Conservation (phyloP, 441 rosid genomes). For the Flueggea neowawraea region DNA sequence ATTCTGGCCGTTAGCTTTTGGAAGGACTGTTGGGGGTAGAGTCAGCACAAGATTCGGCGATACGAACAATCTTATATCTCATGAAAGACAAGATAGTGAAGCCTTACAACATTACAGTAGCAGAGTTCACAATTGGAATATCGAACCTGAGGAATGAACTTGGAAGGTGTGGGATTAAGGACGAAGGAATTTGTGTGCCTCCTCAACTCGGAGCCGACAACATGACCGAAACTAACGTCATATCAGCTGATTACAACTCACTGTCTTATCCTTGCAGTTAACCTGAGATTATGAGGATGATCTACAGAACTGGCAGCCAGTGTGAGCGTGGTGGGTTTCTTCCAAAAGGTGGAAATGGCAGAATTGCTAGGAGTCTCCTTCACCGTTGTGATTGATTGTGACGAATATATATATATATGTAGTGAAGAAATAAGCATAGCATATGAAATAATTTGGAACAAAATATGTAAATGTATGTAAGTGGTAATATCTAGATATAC, state of each 20-base stretch:
- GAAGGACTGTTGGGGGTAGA: slow-evolving; percentile 66
- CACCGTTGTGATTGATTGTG: no score
- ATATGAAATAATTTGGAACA: no score
- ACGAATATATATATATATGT: no score
- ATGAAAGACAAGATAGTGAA: slow-evolving; percentile 34
- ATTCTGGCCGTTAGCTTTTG: slow-evolving; percentile 32
- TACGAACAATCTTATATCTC: slow-evolving; percentile 43
- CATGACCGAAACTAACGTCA: slow-evolving; percentile 29
- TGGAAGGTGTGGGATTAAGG: slow-evolving; percentile 44
- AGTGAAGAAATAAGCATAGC: no score
- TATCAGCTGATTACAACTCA: slow-evolving; percentile 37
- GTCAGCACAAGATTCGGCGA: slow-evolving; percentile 69
- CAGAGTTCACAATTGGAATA: slow-evolving; percentile 28
- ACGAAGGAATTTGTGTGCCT: slow-evolving; percentile 49
- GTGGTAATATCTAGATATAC: no score
- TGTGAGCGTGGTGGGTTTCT: slow-evolving; percentile 45
- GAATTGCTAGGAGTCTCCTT: slow-evolving; percentile 25
- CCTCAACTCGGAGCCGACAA: slow-evolving; percentile 39
- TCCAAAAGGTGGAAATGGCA: slow-evolving; percentile 42
- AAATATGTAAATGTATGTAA: no score
- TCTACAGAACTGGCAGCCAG: slow-evolving; percentile 37
- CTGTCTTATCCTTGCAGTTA: slow-evolving; percentile 37
- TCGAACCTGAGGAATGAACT: slow-evolving; percentile 42
- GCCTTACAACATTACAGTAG: slow-evolving; percentile 47
- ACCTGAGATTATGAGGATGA: slow-evolving; percentile 32